A percentile compares a stretch with the other conserved stretches of the same genome.
Conservation (phyloP, 2,329 filamentous ascomycete genomes). For the Coniochaeta sp. region DNA sequence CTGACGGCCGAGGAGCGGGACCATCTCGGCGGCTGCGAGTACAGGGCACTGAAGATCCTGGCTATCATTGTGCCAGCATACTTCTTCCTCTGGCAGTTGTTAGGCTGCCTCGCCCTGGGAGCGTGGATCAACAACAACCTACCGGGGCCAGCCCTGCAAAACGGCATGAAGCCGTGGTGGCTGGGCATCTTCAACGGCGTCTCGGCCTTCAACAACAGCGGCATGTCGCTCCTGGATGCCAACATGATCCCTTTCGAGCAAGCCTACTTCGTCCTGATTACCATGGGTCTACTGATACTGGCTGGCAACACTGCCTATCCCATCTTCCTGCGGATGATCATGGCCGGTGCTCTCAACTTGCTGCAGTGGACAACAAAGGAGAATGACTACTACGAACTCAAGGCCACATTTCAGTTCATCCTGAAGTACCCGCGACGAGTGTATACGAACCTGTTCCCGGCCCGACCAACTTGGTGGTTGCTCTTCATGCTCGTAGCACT, state of each 20-base stretch:
- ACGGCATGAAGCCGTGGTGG: conserved; percentile 62
- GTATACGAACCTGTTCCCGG: conserved; percentile 58
- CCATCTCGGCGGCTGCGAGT: conserved; percentile 55
- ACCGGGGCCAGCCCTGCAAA: conserved; percentile 37
- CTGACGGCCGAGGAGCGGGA: conserved; percentile 47
- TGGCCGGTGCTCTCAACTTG: conserved; percentile 44
- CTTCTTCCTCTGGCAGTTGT: conserved; percentile 50
- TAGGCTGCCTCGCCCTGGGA: conserved; percentile 52
- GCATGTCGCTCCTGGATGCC: conserved; percentile 59
- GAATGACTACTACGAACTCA: conserved; percentile 29
- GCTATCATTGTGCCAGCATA: conserved; percentile 55
- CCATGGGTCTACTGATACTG: conserved; percentile 51
- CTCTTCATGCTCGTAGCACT: conserved; percentile 52
- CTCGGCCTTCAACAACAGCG: conserved; percentile 66
- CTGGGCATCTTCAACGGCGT: conserved; percentile 60
- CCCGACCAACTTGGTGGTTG: conserved; percentile 59
- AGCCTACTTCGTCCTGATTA: conserved; percentile 41
- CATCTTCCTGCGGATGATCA: conserved; percentile 51
- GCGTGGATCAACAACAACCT: conserved; percentile 52
- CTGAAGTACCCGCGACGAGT: conserved; percentile 50
- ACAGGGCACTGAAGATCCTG: conserved; percentile 53
- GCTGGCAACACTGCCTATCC: conserved; percentile 63
- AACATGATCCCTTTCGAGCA: conserved; percentile 58
- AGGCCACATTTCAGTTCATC: conserved; percentile 46
- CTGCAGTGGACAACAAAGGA: conserved; percentile 30